Conservation (phyloP, 345 rosid species). For the Cardiospermum halicacabum region DNA sequence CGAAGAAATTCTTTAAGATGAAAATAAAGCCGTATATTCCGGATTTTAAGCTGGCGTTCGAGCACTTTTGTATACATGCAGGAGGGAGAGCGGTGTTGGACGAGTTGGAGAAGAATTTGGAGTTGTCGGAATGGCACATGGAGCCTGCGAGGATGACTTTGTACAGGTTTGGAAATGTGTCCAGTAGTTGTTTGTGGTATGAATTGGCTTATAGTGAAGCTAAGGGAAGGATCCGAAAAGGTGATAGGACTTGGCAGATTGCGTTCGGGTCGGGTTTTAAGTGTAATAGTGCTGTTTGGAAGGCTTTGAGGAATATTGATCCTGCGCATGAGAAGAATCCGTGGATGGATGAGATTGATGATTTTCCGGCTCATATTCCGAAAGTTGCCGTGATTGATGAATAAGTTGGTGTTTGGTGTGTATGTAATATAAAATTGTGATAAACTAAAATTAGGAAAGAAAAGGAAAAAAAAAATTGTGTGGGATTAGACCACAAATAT, state of each 20-base stretch:
- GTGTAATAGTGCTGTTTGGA: slow-evolving; percentile 66
- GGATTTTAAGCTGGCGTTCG: slow-evolving; percentile 65
- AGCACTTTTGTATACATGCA: slow-evolving; percentile 70
- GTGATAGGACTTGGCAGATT: slow-evolving; percentile 69
- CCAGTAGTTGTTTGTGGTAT: slow-evolving; percentile 73
- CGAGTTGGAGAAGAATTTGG: slow-evolving; percentile 58
- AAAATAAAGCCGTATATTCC: slow-evolving; percentile 54
- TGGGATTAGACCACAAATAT: too few species aligned
- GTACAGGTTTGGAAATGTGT: slow-evolving; percentile 63
- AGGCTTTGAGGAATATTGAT: slow-evolving; percentile 36
- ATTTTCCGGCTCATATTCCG: slow-evolving; percentile 34
- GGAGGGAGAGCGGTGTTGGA: slow-evolving; percentile 67
- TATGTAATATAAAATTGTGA: neutral
- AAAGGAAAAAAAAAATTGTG: neutral
- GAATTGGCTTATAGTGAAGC: slow-evolving; percentile 65
- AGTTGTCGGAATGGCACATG: slow-evolving; percentile 56
- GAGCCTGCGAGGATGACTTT: slow-evolving; percentile 82
- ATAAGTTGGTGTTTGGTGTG: neutral
- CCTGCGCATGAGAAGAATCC: slow-evolving; percentile 43
- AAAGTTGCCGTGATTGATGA: too few species aligned
- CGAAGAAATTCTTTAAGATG: slow-evolving; percentile 36
- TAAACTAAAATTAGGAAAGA: too few species aligned
- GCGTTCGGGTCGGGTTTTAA: slow-evolving; percentile 76
- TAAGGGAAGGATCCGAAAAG: slow-evolving; percentile 58
- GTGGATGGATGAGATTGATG: slow-evolving; percentile 53